Conservation (phyloP, 2,329 filamentous ascomycete genomes). For the Grosmannia penicillata region DNA sequence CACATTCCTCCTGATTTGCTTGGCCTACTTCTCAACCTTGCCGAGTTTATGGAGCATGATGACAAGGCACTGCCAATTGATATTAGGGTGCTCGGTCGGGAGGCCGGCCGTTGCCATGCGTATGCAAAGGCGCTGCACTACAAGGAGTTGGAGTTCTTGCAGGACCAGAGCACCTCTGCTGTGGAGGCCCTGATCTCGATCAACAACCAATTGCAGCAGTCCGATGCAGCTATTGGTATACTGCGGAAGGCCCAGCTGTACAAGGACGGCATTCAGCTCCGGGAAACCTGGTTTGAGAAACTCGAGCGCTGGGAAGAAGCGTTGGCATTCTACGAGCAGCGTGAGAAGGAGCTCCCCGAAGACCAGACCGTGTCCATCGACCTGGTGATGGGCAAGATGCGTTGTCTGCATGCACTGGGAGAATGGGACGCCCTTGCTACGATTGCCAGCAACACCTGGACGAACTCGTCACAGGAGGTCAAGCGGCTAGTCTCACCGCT, state of each 20-base stretch:
- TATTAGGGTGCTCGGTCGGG: slow-evolving; percentile 83
- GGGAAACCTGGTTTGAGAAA: slow-evolving; percentile 99
- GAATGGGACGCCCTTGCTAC: slow-evolving; percentile 92
- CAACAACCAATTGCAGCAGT: slow-evolving; percentile 98
- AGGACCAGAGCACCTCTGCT: slow-evolving; percentile 88
- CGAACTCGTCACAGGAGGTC: slow-evolving; percentile 73
- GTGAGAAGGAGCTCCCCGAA: slow-evolving; percentile 53
- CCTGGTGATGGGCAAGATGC: slow-evolving; percentile 99
- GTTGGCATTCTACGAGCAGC: slow-evolving; percentile 76
- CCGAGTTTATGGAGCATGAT: slow-evolving; percentile 99
- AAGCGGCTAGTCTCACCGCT: slow-evolving; percentile 84
- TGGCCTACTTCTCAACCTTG: slow-evolving; percentile 84
- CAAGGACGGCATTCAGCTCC: slow-evolving; percentile 79
- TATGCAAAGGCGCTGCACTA: slow-evolving; percentile 98
- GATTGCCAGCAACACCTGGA: slow-evolving; percentile 86
- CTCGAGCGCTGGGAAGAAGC: slow-evolving; percentile 97
- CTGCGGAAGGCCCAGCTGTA: slow-evolving; percentile 91
- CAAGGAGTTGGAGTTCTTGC: slow-evolving; percentile 95
- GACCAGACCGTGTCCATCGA: slow-evolving; percentile 58
- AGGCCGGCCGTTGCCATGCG: slow-evolving; percentile 91
- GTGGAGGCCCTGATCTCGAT: slow-evolving; percentile 97
- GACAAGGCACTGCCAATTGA: slow-evolving; percentile 97
- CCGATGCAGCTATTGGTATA: slow-evolving; percentile 95
- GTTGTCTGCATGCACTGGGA: slow-evolving; percentile 88
- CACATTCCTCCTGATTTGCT: slow-evolving; percentile 94